Percentiles rank a stretch among this genome's conserved stretches.
Evolutionary conservation across 2,329 filamentous ascomycete genomes (phyloP).

Genomic region (Xenoacremonium recifei): DNA sequence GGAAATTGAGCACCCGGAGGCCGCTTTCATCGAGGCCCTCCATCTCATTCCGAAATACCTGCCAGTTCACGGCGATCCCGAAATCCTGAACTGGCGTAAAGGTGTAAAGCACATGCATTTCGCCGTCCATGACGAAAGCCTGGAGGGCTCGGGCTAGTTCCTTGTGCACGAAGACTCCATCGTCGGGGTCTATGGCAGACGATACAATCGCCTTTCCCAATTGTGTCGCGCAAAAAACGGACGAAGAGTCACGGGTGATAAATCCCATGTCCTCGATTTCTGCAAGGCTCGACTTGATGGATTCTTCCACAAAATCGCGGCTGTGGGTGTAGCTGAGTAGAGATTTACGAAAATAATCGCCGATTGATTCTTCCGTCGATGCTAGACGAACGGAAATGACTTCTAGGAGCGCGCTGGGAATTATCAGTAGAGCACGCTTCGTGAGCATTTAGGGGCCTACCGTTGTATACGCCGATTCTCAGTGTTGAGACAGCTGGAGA

Average conservation of each 20-base stretch:
- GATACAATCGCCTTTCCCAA: slow-evolving; percentile 71
- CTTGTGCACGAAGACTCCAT: slow-evolving; percentile 69
- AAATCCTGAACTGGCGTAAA: slow-evolving; percentile 70
- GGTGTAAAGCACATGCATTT: slow-evolving; percentile 76
- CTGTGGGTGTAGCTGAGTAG: slow-evolving; percentile 60
- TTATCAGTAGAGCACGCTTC: slow-evolving; percentile 8
- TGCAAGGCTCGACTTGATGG: slow-evolving; percentile 58
- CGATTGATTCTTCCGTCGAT: slow-evolving; percentile 61
- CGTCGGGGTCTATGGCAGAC: slow-evolving; percentile 70
- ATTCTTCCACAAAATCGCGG: slow-evolving; percentile 45
- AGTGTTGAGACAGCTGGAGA: slow-evolving; percentile 66
- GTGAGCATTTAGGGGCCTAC: slow-evolving; percentile 31
- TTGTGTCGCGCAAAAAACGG: slow-evolving; percentile 59
- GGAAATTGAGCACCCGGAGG: slow-evolving; percentile 63
- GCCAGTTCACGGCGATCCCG: slow-evolving; percentile 64
- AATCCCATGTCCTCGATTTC: slow-evolving; percentile 58
- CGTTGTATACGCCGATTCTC: slow-evolving; percentile 68
- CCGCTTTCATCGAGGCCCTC: slow-evolving; percentile 70
- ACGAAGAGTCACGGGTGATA: slow-evolving; percentile 47
- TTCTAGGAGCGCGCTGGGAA: slow-evolving; percentile 64
- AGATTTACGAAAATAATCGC: slow-evolving; percentile 68
- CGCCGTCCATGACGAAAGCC: slow-evolving; percentile 77
- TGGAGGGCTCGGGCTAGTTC: slow-evolving; percentile 66
- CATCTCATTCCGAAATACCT: slow-evolving; percentile 68
- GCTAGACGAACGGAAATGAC: slow-evolving; percentile 67